Evolutionary conservation across 2,329 filamentous ascomycete genomes (phyloP), one percentile per base, ranked within the genome.

Genomic region (Colletotrichum viniferum): DNA sequence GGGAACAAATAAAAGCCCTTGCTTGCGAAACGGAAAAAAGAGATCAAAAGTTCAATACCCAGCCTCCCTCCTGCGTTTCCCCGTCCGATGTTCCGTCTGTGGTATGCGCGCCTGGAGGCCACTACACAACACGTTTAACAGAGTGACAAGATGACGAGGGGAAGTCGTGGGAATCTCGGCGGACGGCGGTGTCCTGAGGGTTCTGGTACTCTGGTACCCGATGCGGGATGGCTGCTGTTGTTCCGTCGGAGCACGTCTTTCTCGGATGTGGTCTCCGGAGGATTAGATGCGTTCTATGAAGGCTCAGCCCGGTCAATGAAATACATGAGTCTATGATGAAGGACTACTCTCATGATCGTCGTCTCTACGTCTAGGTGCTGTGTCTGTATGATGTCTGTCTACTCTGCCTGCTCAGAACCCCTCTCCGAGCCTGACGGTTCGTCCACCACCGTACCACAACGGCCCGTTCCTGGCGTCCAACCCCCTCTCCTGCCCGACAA

Each of bases 361-460:
- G 4, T 58, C 28, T 71, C 32, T 65, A n/a, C 30, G 7, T 60
- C 9, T 28, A 34, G 16, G 24, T 32, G 58, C 30, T 14, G 10
- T 21, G n/a, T 36, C n/a, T 58, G 58, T 61, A n/a, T 58, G 16
- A 26, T 28, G 30, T 3, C 58, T 21, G 0, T 61, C 7, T 61
- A 8, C 18, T 21, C 1, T 32, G n/a, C 58, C 28, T 34, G 26
- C 58, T 79, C 78, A 93, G 81, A 92, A 93, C 0, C 92, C 92
- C 82, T 92, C 91, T 21, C 92, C 92, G 21, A 88, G 69, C 80
- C 88, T 85, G 75, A 98, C 88, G 5, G 92, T 94, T 77, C 94
- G 90, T 1, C 96, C 96, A 30, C 92, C 94, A 43, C 94, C 96
- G 85, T 98, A 98, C 96, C 96, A 98, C 60, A 98, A 84, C 7